Evolutionary conservation across 345 rosid genomes (phyloP).

Genomic region (Linum usitatissimum): DNA sequence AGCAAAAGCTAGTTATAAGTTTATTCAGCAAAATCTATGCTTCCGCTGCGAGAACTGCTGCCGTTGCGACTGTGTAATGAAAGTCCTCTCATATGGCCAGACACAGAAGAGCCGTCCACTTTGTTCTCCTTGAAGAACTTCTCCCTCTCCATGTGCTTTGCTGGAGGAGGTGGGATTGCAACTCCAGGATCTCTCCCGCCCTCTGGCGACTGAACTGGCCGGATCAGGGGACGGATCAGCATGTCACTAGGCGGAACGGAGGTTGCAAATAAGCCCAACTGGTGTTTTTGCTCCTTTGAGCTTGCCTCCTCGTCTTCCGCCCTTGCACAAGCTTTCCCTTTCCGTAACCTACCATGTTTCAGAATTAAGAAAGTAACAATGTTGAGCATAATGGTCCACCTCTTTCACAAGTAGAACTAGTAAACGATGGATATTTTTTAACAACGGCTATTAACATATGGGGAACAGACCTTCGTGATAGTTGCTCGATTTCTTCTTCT

Average conservation of each 20-base stretch:
- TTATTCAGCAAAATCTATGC: slow-evolving; percentile 53
- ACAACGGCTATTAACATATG: background rate
- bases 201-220: slow-evolving; percentile 42
- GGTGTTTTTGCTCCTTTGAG: slow-evolving; percentile 22
- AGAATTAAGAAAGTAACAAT: slow-evolving; percentile 6
- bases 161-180: slow-evolving; percentile 90
- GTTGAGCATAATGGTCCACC: background rate
- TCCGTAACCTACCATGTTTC: slow-evolving; percentile 43
- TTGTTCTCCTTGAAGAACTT: slow-evolving; percentile 82
- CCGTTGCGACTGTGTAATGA: slow-evolving; percentile 72
- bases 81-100: slow-evolving; percentile 63
- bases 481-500: slow-evolving; percentile 71
- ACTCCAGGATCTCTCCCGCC: slow-evolving; percentile 23
- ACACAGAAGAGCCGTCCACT: slow-evolving; percentile 42
- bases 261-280: slow-evolving; percentile 39
- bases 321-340: slow-evolving; percentile 81
- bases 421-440: background rate
- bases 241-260: slow-evolving; percentile 34
- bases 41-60: slow-evolving; percentile 76
- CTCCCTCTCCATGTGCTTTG: slow-evolving; percentile 82
- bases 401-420: slow-evolving; percentile 1
- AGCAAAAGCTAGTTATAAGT: background rate
- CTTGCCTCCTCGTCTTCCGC: slow-evolving; percentile 60
- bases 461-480: slow-evolving; percentile 59
- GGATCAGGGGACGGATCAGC: slow-evolving; percentile 71